Base-by-base conservation (phyloP, 208 protist species). In the Angomonas ambiguus region DNA sequence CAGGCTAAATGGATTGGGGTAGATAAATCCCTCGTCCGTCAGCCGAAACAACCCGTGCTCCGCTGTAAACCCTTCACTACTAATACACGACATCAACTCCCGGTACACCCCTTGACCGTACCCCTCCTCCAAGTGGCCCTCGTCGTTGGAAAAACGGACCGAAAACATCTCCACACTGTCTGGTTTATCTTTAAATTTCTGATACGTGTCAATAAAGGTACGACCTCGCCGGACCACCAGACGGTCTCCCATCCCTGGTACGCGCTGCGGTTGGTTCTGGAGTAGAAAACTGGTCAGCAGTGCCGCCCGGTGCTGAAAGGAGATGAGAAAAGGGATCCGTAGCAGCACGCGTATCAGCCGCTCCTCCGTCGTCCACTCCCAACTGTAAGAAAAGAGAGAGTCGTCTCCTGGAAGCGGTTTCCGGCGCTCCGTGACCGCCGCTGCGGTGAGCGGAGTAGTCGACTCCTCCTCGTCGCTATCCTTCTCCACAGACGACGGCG, bases 61-160 rank as follows among this genome's bases (percentile, higher is more conserved):
- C 3, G 79, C 65, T 0, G 78, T 76, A 71, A 97, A 97, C 24
- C 89, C 92, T 35, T 93, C 80, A 49, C 74, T 80, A 53, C 87
- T 89, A 5, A 97, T 65, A 48, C 74, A 75, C 4, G 82, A 73
- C 34, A 97, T 77, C 53, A 94, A 95, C 68, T 98, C 93, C 24
- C 91, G 93, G 66, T 97, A 96, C 28, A 97, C 89, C 30, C 95
- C 95, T 11, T 87, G 76, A 42, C 95, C 95, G 67, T 96, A 95
- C 61, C 95, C 95, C 8, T 77, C 77, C 75, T 98, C 93, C 30
- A 88, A 31, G 11, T 62, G 42, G 32, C 71, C 67, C 69, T 76
- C 62, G 51, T 74, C 59, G 65, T 57, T 69, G 42, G 59, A 53
- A 61, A 91, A 86, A 70, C 88, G 83, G 65, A 96, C 82, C 62